phyloP scores from a whole-genome alignment of 2,329 filamentous ascomycete species.

The Penicillium nordicum region DNA sequence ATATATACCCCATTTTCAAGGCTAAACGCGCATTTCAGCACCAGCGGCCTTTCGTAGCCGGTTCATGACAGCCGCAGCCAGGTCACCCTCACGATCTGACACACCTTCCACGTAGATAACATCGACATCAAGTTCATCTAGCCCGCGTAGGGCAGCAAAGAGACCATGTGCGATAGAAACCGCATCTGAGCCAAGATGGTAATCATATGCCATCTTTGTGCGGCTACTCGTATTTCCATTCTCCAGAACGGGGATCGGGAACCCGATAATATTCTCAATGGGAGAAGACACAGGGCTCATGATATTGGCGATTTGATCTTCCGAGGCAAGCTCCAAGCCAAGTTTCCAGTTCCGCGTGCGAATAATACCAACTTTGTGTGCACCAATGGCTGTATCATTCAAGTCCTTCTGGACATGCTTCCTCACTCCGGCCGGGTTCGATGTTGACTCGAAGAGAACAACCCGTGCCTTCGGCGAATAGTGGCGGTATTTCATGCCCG shows the following conservation, averaged over 20 bases:
- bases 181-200: slow-evolving; percentile 67
- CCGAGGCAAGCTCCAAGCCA: slow-evolving; percentile 28
- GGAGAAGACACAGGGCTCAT: slow-evolving; percentile 23
- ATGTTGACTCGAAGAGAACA: slow-evolving; percentile 68
- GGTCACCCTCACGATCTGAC: slow-evolving; percentile 65
- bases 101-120: slow-evolving; percentile 91
- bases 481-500: slow-evolving; percentile 98
- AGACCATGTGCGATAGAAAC: slow-evolving; percentile 77
- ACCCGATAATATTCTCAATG: slow-evolving; percentile 27
- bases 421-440: slow-evolving; percentile 26
- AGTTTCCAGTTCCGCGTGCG: slow-evolving; percentile 38
- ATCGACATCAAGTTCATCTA: slow-evolving; percentile 76
- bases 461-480: slow-evolving; percentile 90
- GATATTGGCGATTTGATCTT: slow-evolving; percentile 21
- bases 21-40: slow-evolving; percentile 49
- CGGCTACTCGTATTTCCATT: slow-evolving; percentile 15
- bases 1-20: slow-evolving; percentile 16
- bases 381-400: slow-evolving; percentile 28
- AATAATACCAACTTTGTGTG: slow-evolving; percentile 39
- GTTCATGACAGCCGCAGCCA: slow-evolving; percentile 85
- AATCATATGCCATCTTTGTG: slow-evolving; percentile 56
- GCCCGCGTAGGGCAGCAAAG: slow-evolving; percentile 79
- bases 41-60: slow-evolving; percentile 72
- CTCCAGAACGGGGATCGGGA: slow-evolving; percentile 28
- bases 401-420: slow-evolving; percentile 35